Conservation (phyloP, 208 protist genomes). For the Acanthamoeba healyi region DNA sequence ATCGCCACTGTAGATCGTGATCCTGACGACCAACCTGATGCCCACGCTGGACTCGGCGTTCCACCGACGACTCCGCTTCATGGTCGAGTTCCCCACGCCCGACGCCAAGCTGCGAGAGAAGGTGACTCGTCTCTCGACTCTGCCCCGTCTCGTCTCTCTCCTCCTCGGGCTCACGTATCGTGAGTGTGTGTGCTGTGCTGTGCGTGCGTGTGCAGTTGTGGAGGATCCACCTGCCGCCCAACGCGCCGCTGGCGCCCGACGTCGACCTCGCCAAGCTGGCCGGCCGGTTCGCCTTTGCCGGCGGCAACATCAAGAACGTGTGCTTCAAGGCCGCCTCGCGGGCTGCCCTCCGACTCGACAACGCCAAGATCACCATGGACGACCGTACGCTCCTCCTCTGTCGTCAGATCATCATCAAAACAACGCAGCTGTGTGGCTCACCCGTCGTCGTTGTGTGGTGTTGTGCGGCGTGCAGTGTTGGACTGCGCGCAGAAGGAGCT, state of each 20-base stretch:
- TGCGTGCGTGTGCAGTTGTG: slow-evolving; percentile 23
- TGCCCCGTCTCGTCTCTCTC: background rate
- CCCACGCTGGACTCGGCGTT: background rate
- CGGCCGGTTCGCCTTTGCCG: background rate
- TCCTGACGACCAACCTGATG: slow-evolving; percentile 48
- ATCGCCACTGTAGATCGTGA: background rate
- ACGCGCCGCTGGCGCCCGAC: slow-evolving; percentile 17
- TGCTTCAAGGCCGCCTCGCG: slow-evolving; percentile 49
- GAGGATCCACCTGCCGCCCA: background rate
- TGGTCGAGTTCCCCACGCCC: slow-evolving; percentile 6
- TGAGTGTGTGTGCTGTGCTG: background rate
- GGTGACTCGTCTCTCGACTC: background rate
- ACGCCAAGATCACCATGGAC: slow-evolving; percentile 44
- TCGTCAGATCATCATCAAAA: background rate
- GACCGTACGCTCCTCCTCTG: background rate
- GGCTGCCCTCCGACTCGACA: background rate
- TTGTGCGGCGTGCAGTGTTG: background rate
- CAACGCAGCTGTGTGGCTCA: too few species aligned
- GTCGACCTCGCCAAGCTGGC: slow-evolving; percentile 21
- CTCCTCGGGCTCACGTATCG: background rate
- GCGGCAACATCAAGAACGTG: slow-evolving; percentile 43
- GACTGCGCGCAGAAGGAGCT: slow-evolving; percentile 14
- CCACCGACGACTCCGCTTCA: slow-evolving; percentile 19
- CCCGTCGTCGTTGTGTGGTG: background rate
- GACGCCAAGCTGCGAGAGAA: slow-evolving; percentile 2